Evolutionary conservation across 2,329 filamentous ascomycete species (phyloP).

Genomic region (Metarhizium album): DNA sequence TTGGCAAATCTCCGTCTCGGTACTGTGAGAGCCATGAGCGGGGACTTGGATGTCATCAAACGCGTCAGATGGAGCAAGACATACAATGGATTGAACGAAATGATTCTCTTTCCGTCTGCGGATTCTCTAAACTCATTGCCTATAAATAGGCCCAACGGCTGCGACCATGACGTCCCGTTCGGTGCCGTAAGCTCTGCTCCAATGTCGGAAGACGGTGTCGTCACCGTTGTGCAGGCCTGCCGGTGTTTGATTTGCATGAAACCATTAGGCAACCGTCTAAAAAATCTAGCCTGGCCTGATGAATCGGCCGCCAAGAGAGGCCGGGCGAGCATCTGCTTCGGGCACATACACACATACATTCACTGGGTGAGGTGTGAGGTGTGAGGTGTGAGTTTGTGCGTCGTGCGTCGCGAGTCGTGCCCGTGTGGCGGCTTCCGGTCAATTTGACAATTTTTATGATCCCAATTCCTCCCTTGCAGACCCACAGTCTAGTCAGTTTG

Average conservation of each 20-base stretch:
- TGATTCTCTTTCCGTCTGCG: constrained; percentile 52
- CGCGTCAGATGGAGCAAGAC: constrained; percentile 8
- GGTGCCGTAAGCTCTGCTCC: constrained; percentile 58
- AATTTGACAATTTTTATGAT: no score
- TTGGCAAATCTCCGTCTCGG: constrained; percentile 9
- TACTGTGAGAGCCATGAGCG: constrained; percentile 3
- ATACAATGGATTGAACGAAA: constrained; percentile 60
- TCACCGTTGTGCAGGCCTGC: not conserved
- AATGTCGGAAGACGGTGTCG: constrained; percentile 9
- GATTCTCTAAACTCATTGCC: constrained; percentile 70
- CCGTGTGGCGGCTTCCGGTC: no score
- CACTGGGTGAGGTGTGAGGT: not conserved
- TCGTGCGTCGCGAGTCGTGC: no score
- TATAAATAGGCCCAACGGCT: constrained; percentile 72
- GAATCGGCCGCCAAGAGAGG: not conserved
- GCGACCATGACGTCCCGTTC: constrained; percentile 61
- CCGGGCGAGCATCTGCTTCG: not conserved
- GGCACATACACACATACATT: not conserved
- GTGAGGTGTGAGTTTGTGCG: no score
- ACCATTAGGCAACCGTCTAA: not conserved
- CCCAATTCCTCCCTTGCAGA: no score
- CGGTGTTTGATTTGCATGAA: not conserved
- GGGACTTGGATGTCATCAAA: not conserved
- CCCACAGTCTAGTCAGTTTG: not conserved
- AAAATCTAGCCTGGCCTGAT: not conserved